Conservation (phyloP, 2,329 filamentous ascomycete species). For the Colletotrichum sp. region DNA sequence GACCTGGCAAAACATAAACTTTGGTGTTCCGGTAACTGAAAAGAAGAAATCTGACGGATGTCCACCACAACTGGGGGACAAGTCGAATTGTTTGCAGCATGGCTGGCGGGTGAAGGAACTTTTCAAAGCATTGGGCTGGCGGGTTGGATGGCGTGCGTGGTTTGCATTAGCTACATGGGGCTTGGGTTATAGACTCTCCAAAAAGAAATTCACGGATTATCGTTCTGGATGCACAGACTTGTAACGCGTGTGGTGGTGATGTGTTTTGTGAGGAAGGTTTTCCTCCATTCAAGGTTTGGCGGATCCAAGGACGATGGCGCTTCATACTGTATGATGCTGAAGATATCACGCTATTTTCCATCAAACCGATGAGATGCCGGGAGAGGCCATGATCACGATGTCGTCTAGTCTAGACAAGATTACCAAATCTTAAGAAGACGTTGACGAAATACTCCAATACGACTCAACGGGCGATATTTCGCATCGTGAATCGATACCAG, state of each 20-base stretch:
- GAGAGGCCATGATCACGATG: neutral
- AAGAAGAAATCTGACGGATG: neutral
- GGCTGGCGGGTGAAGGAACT: neutral
- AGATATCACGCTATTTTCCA: neutral
- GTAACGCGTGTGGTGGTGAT: neutral
- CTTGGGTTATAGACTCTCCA: slow-evolving; percentile 7
- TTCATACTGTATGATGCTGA: neutral
- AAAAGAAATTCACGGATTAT: neutral
- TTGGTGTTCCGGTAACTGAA: neutral
- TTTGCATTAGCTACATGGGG: neutral
- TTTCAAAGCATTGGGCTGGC: neutral
- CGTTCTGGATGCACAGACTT: neutral
- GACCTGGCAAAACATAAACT: neutral
- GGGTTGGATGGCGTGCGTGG: neutral
- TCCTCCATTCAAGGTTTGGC: neutral
- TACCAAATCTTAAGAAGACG: neutral
- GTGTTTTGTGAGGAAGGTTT: neutral
- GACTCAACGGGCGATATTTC: neutral
- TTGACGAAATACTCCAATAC: neutral
- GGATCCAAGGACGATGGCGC: neutral
- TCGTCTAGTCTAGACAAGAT: neutral
- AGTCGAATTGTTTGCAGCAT: neutral
- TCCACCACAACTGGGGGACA: neutral
- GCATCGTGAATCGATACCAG: neutral
- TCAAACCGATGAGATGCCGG: neutral